Percentiles rank a stretch among this genome's conserved stretches.
Conservation (phyloP, 208 protist genomes). For the Trypanosoma melophagium region DNA sequence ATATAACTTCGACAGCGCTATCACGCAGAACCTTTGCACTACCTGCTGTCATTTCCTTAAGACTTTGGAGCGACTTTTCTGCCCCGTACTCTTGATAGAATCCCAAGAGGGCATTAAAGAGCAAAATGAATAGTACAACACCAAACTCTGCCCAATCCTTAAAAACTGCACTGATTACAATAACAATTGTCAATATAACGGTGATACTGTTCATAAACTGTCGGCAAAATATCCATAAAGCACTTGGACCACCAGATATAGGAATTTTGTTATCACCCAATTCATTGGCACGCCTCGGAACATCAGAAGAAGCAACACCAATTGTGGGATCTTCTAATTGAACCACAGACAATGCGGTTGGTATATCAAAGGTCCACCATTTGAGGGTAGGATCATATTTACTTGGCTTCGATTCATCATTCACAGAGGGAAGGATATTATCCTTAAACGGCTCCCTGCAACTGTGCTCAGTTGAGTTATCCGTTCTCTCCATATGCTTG, state of each 20-base stretch:
- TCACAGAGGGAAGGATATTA: neutral
- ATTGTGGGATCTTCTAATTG: constrained; percentile 56
- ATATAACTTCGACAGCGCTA: constrained; percentile 86
- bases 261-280: constrained; percentile 83
- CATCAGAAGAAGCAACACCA: constrained; percentile 51
- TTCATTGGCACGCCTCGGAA: constrained; percentile 48
- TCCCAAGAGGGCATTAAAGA: constrained; percentile 85
- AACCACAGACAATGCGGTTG: constrained; percentile 71
- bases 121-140: constrained; percentile 80
- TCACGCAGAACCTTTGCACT: constrained; percentile 91
- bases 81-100: constrained; percentile 89
- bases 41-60: constrained; percentile 87
- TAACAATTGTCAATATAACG: constrained; percentile 77
- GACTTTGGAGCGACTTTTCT: constrained; percentile 77
- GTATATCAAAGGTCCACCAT: constrained; percentile 73
- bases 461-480: neutral
- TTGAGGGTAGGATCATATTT: constrained; percentile 56
- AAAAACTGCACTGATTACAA: constrained; percentile 78
- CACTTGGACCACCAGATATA: constrained; percentile 71
- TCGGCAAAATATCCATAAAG: constrained; percentile 53
- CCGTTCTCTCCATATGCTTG: neutral
- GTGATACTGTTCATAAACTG: constrained; percentile 90
- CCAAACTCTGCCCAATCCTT: constrained; percentile 88
- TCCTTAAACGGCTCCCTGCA: constrained; percentile 10
- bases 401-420: constrained; percentile 54